Evolutionary conservation across 208 protist genomes (phyloP).

Genomic region (Novymonas esmeraldas): DNA sequence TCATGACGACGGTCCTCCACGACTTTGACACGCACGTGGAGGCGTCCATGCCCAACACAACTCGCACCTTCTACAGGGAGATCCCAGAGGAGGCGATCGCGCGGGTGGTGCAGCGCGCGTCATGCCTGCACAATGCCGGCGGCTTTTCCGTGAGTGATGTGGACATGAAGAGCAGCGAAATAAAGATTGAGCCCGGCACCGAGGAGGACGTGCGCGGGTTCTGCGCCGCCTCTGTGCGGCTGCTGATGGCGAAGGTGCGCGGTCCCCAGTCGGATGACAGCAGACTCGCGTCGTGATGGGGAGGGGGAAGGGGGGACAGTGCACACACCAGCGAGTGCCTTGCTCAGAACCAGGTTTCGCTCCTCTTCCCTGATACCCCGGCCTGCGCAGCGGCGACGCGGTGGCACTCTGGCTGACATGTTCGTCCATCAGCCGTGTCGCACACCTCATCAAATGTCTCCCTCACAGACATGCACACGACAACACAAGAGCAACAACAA

Average conservation of each 20-base stretch:
- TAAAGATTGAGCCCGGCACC: constrained; percentile 51
- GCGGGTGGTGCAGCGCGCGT: constrained; percentile 53
- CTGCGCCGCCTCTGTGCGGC: constrained; percentile 24
- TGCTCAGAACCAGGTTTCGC: too few relatives aligned
- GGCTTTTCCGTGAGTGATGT: constrained; percentile 83
- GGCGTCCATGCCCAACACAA: constrained; percentile 44
- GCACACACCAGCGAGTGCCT: too few relatives aligned
- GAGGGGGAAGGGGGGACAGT: not conserved
- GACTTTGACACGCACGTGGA: constrained; percentile 35
- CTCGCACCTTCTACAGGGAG: constrained; percentile 61
- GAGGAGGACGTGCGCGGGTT: constrained; percentile 65
- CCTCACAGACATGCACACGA: too few relatives aligned
- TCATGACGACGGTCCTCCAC: constrained; percentile 65
- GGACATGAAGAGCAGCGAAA: constrained; percentile 53
- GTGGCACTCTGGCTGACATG: too few relatives aligned
- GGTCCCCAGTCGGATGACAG: not conserved
- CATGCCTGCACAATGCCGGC: constrained; percentile 57
- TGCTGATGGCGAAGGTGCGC: constrained; percentile 29
- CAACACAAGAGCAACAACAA: too few relatives aligned
- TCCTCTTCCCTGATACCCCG: too few relatives aligned
- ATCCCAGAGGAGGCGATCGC: constrained; percentile 54
- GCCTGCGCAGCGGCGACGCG: too few relatives aligned
- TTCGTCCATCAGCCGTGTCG: too few relatives aligned
- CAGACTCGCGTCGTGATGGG: not conserved
- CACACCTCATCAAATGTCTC: too few relatives aligned